Evolutionary conservation across 768 basidiomycete genomes (phyloP), one percentile per base, ranked within the genome.

Genomic region (Coprinellus aureogranulatus): DNA sequence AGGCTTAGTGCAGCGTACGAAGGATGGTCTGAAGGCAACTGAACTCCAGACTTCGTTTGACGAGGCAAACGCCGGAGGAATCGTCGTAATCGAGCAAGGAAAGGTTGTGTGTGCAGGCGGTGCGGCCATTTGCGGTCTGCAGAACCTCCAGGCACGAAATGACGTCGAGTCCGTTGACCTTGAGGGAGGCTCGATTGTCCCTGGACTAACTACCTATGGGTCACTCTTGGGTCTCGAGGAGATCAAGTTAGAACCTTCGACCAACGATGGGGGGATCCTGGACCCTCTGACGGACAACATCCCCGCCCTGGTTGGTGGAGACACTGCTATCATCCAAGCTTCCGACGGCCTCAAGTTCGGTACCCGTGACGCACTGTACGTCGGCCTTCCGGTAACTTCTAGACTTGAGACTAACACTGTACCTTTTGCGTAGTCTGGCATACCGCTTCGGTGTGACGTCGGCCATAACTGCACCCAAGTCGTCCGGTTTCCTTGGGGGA

Each of bases 181-280:
- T 12, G 73, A 85, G 58, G 89, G 88, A 1, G 93, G 93, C 2
- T 78, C 80, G 0, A 81, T 88, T 48, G 74, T 77, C 5, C 76
- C 92, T 1, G 88, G 86, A 1, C 70, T 93, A 48, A 80, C 87
- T 14, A 82, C 86, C 1, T 91, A 84, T 60, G 92, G 92, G 1
- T 80, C 87, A 25, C 77, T 81, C 11, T 69, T 95, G 8, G 92
- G 92, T 0, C 66, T 92, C 53, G 77, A 82, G 55, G 84, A 89
- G 62, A 92, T 94, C 26, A 66, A 75, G 28, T 69, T 77, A 47
- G 93, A 94, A 68, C 70, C 78, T 11, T 84, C 84, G 2, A 93
- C 91, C 0, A 81, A 75, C 40, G 90, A 94, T 66, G 92, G 92
- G 2, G 56, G 63, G 1, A 76, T 84, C 10, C 77, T 75, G 51